Base-by-base conservation (phyloP, 2,329 filamentous ascomycete genomes). In the Hypoxylon sp. region DNA sequence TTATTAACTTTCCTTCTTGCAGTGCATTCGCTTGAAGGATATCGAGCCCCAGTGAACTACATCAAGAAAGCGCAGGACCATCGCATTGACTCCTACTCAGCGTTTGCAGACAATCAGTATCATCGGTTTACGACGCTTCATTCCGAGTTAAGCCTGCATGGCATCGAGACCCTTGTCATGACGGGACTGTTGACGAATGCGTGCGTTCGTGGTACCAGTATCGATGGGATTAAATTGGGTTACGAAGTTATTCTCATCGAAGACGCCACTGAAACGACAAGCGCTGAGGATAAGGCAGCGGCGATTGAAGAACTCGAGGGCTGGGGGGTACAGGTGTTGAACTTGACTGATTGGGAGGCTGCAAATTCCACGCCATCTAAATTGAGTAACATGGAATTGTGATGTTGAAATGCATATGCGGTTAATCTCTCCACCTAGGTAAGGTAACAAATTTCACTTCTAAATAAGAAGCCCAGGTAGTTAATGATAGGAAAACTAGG, bases 31-130 rank as follows among this genome's bases (percentile, higher is more conserved):
- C 48, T 70, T 11, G 68, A 70, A 30, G 68, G 68, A 2, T 70
- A 63, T 50, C 48, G 33, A 4, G 54, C 54, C 12, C 68, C 68
- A 9, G 68, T 70, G 18, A 63, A 69, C 48, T 70, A 70, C 58
- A 65, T 70, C 58, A 70, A 70, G 58, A 70, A 70, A 12, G 68
- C 68, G 14, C 68, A 70, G 40, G 67, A 70, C 49, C 68, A 70
- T 40, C 54, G 63, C 4, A 64, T 70, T 3, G 68, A 70, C 52
- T 69, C 68, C 11, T 70, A 69, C 52, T 70, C 68, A 8, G 68
- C 68, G 0, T 70, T 70, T 33, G 68, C 66, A 9, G 68, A 70
- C 22, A 70, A 70, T 45, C 68, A 70, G 40, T 69, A 70, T 30
- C 68, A 70, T 45, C 63, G 64, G 4, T 70, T 70, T 40, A 70